phyloP scores from a whole-genome alignment of 179 eudicot species.

The Spinacia oleracea region DNA sequence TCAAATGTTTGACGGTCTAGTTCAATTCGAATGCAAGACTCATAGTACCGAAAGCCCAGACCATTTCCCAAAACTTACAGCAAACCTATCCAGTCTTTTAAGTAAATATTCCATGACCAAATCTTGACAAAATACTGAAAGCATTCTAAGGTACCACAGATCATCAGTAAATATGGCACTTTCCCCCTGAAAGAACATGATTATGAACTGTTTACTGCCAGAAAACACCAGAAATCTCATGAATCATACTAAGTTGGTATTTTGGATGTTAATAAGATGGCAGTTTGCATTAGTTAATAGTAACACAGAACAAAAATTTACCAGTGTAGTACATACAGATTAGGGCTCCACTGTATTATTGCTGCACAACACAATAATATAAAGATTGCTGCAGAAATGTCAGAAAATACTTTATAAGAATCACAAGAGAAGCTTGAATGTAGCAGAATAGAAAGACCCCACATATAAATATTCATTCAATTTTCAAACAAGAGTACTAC shows the following conservation, averaged over 20 bases:
- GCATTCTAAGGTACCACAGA: neutral
- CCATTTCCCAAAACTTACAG: too few species aligned
- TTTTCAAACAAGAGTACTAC: neutral
- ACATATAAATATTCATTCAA: conserved; percentile 27
- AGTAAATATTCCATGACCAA: neutral
- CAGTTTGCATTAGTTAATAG: conserved; percentile 18
- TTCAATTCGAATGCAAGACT: too few species aligned
- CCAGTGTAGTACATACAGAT: conserved; percentile 21
- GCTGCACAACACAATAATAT: conserved; percentile 27
- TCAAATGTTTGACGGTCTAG: too few species aligned
- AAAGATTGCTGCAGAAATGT: conserved; percentile 14
- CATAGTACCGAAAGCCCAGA: too few species aligned
- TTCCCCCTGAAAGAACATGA: conserved; percentile 7
- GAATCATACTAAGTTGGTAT: conserved; percentile 4
- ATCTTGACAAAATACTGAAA: neutral
- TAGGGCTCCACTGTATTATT: conserved; percentile 38
- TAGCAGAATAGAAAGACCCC: conserved; percentile 27
- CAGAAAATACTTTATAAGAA: conserved; percentile 19
- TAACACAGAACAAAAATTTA: conserved; percentile 22
- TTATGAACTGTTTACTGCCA: neutral
- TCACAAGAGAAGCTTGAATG: conserved; percentile 35
- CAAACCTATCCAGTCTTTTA: neutral
- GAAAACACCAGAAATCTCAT: neutral
- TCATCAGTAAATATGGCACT: neutral
- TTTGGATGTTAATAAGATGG: conserved; percentile 25